phyloP scores from a whole-genome alignment of 805 yeast genomes.

The Helenozyma baotianmanensis region DNA sequence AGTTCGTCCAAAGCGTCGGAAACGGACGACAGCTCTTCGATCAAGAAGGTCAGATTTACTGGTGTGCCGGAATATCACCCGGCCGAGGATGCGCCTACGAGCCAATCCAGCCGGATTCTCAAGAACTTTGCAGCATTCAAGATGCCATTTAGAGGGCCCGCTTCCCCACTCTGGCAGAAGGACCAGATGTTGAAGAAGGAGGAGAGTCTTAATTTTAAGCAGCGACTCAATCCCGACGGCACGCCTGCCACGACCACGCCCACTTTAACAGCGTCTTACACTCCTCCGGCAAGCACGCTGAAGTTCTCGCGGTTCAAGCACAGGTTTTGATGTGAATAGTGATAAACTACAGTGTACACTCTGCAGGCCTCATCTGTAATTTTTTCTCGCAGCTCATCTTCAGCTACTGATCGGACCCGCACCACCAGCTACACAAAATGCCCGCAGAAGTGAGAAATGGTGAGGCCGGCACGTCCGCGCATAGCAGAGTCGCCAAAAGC shows the following conservation, averaged over 20 bases:
- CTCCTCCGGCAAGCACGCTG: conserved; percentile 2
- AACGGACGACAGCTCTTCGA: conserved; percentile 3
- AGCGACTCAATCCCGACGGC: conserved; percentile 9
- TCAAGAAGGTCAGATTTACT: conserved; percentile 46
- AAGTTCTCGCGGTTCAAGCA: conserved; percentile 10
- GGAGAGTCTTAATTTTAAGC: conserved; percentile 33
- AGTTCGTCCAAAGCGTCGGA: conserved; percentile 11
- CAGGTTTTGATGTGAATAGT: conserved; percentile 5
- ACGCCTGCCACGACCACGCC: not conserved
- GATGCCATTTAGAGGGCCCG: conserved; percentile 4
- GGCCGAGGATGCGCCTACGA: conserved; percentile 53
- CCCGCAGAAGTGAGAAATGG: conserved; percentile 9
- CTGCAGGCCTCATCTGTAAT: conserved; percentile 12
- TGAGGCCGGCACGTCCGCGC: too few relatives aligned
- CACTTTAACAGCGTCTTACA: not conserved
- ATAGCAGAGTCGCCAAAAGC: conserved; percentile 16
- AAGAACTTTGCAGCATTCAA: conserved; percentile 37
- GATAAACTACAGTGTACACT: not conserved
- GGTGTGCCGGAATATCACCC: conserved; percentile 50
- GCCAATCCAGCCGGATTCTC: conserved; percentile 30
- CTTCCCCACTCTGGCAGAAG: conserved; percentile 22
- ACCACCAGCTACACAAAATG: conserved; percentile 3
- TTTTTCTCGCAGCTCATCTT: conserved; percentile 13
- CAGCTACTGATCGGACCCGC: conserved; percentile 2
- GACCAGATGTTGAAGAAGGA: conserved; percentile 37